Conservation (phyloP, 805 yeast species). For the Metschnikowia anglica region DNA sequence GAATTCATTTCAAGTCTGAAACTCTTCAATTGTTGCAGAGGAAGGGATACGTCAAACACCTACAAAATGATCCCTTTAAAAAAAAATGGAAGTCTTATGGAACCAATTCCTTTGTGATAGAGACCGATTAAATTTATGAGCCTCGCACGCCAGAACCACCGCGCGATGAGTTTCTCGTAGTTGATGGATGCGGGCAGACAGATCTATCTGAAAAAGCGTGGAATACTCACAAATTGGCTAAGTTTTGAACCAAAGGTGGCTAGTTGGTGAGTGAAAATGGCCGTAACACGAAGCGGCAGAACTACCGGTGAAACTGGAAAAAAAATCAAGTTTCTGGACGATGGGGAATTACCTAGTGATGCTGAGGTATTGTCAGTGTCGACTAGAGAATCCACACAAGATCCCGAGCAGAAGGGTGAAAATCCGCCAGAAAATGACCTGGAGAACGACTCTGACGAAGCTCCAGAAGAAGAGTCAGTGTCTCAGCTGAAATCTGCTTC, state of each 20-base stretch:
- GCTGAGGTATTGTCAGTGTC: slow-evolving; percentile 11
- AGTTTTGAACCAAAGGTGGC: too few species aligned
- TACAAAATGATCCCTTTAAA: slow-evolving; percentile 28
- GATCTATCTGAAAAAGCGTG: background rate
- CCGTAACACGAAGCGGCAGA: slow-evolving; percentile 30
- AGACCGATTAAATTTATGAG: slow-evolving; percentile 6
- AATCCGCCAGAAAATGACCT: slow-evolving; percentile 1
- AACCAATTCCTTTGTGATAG: slow-evolving; percentile 28
- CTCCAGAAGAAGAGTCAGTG: slow-evolving; percentile 46
- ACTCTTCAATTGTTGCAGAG: slow-evolving; percentile 26
- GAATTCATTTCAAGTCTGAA: slow-evolving; percentile 31
- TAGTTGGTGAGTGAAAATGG: slow-evolving; percentile 28
- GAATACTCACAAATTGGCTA: too few species aligned
- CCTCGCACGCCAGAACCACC: slow-evolving; percentile 8
- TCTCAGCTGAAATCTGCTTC: slow-evolving; percentile 27
- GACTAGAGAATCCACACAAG: slow-evolving; percentile 16
- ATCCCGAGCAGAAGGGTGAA: slow-evolving; percentile 6
- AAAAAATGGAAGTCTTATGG: slow-evolving; percentile 38
- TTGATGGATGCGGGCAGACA: slow-evolving; percentile 6
- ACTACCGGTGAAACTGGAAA: slow-evolving; percentile 20
- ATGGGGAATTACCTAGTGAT: slow-evolving; percentile 23
- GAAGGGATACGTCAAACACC: slow-evolving; percentile 19
- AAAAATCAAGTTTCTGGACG: slow-evolving; percentile 36
- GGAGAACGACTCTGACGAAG: slow-evolving; percentile 33
- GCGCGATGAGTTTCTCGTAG: slow-evolving; percentile 13